phyloP scores from a whole-genome alignment of 2,329 filamentous ascomycete genomes.

The Aspergillus phoenicis region DNA sequence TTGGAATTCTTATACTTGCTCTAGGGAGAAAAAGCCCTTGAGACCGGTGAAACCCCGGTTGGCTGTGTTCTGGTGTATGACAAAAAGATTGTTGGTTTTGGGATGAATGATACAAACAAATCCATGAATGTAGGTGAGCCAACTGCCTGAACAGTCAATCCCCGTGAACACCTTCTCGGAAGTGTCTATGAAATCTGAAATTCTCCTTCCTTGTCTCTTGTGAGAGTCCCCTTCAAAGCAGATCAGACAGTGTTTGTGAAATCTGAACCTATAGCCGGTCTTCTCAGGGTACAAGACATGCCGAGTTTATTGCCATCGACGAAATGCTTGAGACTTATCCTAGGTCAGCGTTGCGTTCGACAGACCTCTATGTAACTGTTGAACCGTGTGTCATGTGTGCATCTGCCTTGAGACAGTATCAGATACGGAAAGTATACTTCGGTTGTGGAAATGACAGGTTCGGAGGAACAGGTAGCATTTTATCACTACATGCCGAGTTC shows the following conservation, averaged over 20 bases:
- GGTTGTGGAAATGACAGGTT: conserved; percentile 96
- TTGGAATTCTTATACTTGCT: conserved; percentile 3
- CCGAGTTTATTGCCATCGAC: conserved; percentile 86
- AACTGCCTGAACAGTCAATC: background rate
- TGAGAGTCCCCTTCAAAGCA: background rate
- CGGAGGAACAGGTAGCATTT: conserved; percentile 90
- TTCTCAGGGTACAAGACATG: conserved; percentile 80
- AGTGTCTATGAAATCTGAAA: too few species aligned
- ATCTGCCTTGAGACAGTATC: conserved; percentile 83
- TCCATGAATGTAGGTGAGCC: conserved; percentile 64
- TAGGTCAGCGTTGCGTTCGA: conserved; percentile 69
- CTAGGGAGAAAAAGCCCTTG: conserved; percentile 81
- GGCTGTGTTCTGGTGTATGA: conserved; percentile 90
- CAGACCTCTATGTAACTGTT: conserved; percentile 90
- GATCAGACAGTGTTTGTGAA: background rate
- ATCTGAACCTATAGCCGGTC: background rate
- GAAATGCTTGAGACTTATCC: conserved; percentile 66
- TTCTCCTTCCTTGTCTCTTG: background rate
- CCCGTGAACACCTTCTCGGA: background rate
- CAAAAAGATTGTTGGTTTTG: conserved; percentile 76
- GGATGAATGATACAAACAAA: conserved; percentile 96
- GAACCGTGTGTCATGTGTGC: conserved; percentile 99
- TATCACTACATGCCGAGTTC: conserved; percentile 76
- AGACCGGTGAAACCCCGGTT: conserved; percentile 89
- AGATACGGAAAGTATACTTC: conserved; percentile 88